Percentiles rank a stretch among this genome's conserved stretches.
Conservation (phyloP, 345 rosid genomes). For the Carallia pectinifolia region DNA sequence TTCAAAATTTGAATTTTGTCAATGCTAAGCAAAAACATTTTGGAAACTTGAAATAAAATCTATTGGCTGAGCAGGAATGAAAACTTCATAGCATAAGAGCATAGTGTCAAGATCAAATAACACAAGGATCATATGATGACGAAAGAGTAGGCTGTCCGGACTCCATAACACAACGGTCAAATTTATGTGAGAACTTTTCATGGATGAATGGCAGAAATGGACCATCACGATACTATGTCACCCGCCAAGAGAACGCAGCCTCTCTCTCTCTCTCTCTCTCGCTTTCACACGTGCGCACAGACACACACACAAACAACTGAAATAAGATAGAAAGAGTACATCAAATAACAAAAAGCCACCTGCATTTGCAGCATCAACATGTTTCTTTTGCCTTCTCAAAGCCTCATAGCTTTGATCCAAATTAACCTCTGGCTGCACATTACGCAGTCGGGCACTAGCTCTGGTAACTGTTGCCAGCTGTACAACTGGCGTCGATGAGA, state of each 20-base stretch:
- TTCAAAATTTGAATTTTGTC: not conserved
- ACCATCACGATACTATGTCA: no score
- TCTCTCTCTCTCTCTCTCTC: no score
- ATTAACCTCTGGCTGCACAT: slow-evolving; percentile 82
- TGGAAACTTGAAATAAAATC: no score
- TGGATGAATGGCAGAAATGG: no score
- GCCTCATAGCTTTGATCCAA: slow-evolving; percentile 70
- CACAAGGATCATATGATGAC: no score
- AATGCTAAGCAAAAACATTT: not conserved
- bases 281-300: no score
- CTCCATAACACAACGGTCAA: no score
- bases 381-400: slow-evolving; percentile 79
- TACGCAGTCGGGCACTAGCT: slow-evolving; percentile 91
- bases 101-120: no score
- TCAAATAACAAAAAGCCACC: slow-evolving; percentile 34
- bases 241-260: no score
- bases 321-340: not conserved
- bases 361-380: slow-evolving; percentile 42
- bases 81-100: not conserved
- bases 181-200: no score
- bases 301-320: no score
- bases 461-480: slow-evolving; percentile 79
- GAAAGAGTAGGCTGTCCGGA: no score
- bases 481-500: slow-evolving; percentile 66
- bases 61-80: not conserved